phyloP scores from a whole-genome alignment of 257 asterid genomes.

The Penstemon newberryi region DNA sequence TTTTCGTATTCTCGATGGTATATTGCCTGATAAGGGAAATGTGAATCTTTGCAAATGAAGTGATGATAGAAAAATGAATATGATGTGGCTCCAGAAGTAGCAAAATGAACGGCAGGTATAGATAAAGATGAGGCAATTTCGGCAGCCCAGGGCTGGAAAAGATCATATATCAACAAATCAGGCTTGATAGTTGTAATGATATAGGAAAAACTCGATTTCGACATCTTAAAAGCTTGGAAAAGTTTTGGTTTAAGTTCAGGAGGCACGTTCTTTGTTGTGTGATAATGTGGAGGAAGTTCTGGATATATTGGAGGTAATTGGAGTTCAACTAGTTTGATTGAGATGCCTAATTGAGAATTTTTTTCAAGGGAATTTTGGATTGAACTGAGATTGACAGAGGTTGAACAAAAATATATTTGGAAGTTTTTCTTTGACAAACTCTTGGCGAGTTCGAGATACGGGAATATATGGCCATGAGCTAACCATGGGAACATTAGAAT shows the following conservation, averaged over 20 bases:
- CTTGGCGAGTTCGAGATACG: conserved; percentile 37
- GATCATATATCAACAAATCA: conserved; percentile 38
- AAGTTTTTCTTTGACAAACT: conserved; percentile 26
- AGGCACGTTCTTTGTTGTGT: conserved; percentile 46
- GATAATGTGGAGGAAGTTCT: conserved; percentile 42
- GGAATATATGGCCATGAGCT: conserved; percentile 40
- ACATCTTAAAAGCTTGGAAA: conserved; percentile 27
- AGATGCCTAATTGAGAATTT: not conserved
- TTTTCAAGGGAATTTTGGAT: conserved; percentile 29
- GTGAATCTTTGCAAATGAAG: conserved; percentile 14
- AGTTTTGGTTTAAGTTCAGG: conserved; percentile 27
- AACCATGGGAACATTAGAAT: conserved; percentile 43
- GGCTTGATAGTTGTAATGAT: conserved; percentile 29
- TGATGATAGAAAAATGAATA: conserved; percentile 29
- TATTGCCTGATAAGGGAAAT: conserved; percentile 33
- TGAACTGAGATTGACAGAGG: conserved; percentile 38
- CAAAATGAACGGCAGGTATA: conserved; percentile 36
- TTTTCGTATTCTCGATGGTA: conserved; percentile 27
- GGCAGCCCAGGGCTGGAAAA: conserved; percentile 43
- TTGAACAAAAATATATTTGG: conserved; percentile 35
- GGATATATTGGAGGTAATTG: conserved; percentile 21
- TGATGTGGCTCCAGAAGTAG: conserved; percentile 21
- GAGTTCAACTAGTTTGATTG: conserved; percentile 34
- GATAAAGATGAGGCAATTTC: conserved; percentile 32
- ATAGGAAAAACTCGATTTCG: conserved; percentile 29